Conservation (phyloP, 495 filamentous ascomycete genomes). For the Oidiodendron maius region DNA sequence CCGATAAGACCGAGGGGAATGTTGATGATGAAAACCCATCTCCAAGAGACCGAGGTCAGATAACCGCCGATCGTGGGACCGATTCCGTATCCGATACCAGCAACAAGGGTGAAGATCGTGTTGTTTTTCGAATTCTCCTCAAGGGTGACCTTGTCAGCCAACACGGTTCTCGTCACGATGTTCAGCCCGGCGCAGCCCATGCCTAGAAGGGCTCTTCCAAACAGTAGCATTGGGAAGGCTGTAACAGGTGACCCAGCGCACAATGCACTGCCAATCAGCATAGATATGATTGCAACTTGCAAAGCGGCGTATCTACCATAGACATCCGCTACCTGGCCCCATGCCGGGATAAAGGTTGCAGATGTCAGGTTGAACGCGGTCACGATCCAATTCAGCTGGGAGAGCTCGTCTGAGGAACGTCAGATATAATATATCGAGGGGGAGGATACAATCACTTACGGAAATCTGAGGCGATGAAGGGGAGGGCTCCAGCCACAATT, state of each 20-base stretch:
- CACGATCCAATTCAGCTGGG: slow-evolving; percentile 58
- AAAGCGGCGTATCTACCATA: slow-evolving; percentile 48
- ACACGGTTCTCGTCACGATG: slow-evolving; percentile 46
- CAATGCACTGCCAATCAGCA: slow-evolving; percentile 44
- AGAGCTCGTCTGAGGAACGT: slow-evolving; percentile 24
- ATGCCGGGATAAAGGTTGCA: slow-evolving; percentile 55
- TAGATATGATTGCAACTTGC: slow-evolving; percentile 38
- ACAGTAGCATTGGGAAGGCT: slow-evolving; percentile 46
- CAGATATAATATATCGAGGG: background rate
- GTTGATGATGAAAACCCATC: slow-evolving; percentile 46
- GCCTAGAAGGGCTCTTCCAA: slow-evolving; percentile 54
- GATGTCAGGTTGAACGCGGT: slow-evolving; percentile 56
- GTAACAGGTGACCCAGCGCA: slow-evolving; percentile 44
- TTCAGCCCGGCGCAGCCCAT: slow-evolving; percentile 46
- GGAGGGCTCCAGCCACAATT: slow-evolving; percentile 53
- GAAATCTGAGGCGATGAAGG: slow-evolving; percentile 54
- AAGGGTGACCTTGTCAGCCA: slow-evolving; percentile 50
- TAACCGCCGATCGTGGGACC: slow-evolving; percentile 48
- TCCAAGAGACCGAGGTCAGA: slow-evolving; percentile 4
- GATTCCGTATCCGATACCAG: slow-evolving; percentile 43
- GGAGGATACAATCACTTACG: slow-evolving; percentile 26
- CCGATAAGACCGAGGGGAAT: slow-evolving; percentile 39
- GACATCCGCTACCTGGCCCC: slow-evolving; percentile 52
- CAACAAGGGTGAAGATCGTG: slow-evolving; percentile 46
- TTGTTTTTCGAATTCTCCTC: slow-evolving; percentile 50